A percentile compares a stretch with the other conserved stretches of the same genome.
Conservation (phyloP, 2,329 filamentous ascomycete species). For the Talaromyces sp. region DNA sequence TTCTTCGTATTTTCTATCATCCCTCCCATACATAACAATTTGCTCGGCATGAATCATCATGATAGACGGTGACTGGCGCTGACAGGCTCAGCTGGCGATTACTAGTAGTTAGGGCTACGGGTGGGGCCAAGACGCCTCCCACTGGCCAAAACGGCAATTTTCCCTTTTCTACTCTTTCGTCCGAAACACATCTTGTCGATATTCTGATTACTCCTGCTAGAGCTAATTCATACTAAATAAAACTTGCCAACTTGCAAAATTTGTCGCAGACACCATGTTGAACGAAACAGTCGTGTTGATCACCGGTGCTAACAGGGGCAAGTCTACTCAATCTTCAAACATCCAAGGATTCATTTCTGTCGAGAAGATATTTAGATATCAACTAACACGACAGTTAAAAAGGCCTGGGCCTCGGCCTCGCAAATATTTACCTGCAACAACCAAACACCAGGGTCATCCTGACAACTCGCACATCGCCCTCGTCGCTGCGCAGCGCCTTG, state of each 20-base stretch:
- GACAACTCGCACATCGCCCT: constrained; percentile 1
- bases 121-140: neutral
- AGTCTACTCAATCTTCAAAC: neutral
- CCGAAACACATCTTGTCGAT: neutral
- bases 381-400: neutral
- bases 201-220: neutral
- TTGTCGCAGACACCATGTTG: neutral
- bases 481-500: neutral
- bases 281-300: constrained; percentile 9
- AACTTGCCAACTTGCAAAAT: neutral
- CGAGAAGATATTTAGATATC: neutral
- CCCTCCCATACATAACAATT: too few species aligned
- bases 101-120: neutral
- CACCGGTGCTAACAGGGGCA: constrained; percentile 9
- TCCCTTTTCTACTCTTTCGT: neutral
- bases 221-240: too few species aligned
- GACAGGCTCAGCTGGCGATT: neutral
- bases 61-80: neutral
- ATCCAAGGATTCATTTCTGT: neutral
- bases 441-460: constrained; percentile 8
- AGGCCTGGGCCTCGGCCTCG: constrained; percentile 9
- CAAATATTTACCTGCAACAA: constrained; percentile 5
- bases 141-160: neutral
- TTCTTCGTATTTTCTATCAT: too few species aligned
- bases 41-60: neutral